These are phyloP conservation scores for Cercis canadensis DNA, from an alignment of 306 rosid species.

Conservation along the genomic window DNA sequence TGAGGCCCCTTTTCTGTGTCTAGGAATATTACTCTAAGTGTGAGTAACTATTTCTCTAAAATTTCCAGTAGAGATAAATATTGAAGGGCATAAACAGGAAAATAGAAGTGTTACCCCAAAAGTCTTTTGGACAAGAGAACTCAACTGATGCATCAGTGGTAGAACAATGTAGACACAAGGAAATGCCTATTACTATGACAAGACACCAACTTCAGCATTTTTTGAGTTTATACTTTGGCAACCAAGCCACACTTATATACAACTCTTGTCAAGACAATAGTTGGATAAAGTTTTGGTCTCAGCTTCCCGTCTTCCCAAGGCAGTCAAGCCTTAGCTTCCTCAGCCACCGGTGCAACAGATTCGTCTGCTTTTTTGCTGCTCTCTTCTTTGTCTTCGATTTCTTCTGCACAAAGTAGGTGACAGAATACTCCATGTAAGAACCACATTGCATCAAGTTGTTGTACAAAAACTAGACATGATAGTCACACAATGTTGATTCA, in stretches of 20 bases:
- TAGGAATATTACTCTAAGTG: no score
- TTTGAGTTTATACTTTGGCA: neutral
- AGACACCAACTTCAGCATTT: neutral
- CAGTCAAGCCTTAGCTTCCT: conserved; percentile 30
- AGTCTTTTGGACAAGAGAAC: neutral
- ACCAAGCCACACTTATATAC: neutral
- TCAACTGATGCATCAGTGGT: neutral
- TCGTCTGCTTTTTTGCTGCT: neutral
- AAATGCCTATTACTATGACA: neutral
- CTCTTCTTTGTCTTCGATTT: conserved; percentile 3
- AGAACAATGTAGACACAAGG: neutral
- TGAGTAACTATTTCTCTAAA: no score
- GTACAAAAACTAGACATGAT: neutral
- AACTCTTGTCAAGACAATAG: neutral
- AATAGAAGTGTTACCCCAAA: no score
- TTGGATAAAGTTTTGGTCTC: neutral
- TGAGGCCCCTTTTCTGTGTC: no score
- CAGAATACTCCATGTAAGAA: neutral
- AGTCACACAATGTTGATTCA: neutral
- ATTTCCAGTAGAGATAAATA: no score
- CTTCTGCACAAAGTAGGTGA: neutral
- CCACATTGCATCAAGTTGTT: neutral
- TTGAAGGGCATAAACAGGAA: no score
- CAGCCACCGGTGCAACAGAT: conserved; percentile 1
- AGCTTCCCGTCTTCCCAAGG: neutral